Evolutionary conservation across 306 rosid species (phyloP), one percentile per base, ranked within the genome.

Genomic region (Prunus padus): DNA sequence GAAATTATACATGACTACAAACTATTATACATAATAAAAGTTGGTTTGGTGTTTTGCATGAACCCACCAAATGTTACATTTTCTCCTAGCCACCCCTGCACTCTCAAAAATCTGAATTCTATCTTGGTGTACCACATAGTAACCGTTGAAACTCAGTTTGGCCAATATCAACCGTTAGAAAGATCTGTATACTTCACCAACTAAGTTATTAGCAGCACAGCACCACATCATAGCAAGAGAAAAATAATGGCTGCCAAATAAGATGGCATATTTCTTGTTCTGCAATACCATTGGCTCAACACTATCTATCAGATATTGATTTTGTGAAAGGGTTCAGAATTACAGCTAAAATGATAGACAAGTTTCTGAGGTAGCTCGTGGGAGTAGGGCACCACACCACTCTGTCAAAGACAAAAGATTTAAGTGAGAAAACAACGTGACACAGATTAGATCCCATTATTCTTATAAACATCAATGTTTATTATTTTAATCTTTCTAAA

Each of bases 281-380:
- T 57, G 30, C 13, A 4, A 11, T 23, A 14, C 63, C 5, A 23
- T 22, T 59, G 66, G 40, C 28, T 9, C 9, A 7, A 37, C 42
- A 1, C 9, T 5, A 7, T 7, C 42, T 1, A 37, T 15, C 42
- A 31, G 42, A 61, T 31, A 18, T 0, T 64, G 15, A 1, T 28
- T 31, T 8, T 33, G 10, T 31, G 15, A 11, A 61, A 25, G 25
- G 28, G 67, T 16, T 72, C 8, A 40, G 9, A 56, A 42, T 30
- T 22, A 57, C 76, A 42, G 67, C 67, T 15, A 25, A 23, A 49
- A 57, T 56, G 67, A 60, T 45, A 18, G 68, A 59, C 57, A 45
- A 45, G 77, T 60, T 56, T 71, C n/a, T 59, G 55, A 23, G 12
- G 23, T 4, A 71, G 75, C 65, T 71, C 65, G 51, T 71, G 76